These are phyloP conservation scores for Phytopythium montanum DNA, from an alignment of 352 stramenopile genomes.

Conservation along the genomic window DNA sequence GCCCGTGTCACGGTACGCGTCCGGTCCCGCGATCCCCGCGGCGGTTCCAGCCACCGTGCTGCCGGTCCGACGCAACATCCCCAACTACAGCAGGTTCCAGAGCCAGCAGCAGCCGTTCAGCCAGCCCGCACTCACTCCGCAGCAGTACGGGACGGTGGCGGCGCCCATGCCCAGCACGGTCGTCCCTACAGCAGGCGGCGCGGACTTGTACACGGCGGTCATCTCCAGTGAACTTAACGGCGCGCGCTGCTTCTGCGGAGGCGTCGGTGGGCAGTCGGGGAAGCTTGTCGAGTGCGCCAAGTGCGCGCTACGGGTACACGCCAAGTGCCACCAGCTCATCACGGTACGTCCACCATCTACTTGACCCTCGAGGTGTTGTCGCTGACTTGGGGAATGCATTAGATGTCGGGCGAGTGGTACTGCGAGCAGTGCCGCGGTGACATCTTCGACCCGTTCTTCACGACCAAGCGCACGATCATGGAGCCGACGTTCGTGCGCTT, in stretches of 20 bases:
- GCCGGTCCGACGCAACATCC: constrained; percentile 1
- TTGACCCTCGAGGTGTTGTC: neutral
- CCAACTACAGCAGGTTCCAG: neutral
- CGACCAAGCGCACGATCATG: constrained; percentile 53
- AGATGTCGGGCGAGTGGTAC: constrained; percentile 56
- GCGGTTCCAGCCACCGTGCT: neutral
- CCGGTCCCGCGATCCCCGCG: neutral
- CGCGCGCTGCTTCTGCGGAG: constrained; percentile 62
- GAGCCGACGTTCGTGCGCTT: constrained; percentile 65
- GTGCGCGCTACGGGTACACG: constrained; percentile 61
- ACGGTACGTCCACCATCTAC: constrained; percentile 23
- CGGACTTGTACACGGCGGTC: constrained; percentile 32
- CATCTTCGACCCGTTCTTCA: constrained; percentile 70
- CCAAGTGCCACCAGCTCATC: constrained; percentile 74
- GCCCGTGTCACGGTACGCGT: constrained; percentile 7
- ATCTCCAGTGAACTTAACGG: constrained; percentile 27
- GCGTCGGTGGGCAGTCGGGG: constrained; percentile 15
- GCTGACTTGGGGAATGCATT: constrained; percentile 8
- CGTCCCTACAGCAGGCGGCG: constrained; percentile 19
- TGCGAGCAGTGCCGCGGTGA: constrained; percentile 68
- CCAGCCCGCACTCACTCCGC: too few species aligned
- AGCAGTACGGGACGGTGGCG: constrained; percentile 3
- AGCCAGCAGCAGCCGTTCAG: neutral
- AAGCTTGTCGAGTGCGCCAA: constrained; percentile 46
- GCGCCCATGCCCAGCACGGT: neutral